Percentiles rank a stretch among this genome's conserved stretches.
These are phyloP conservation scores for Rhododendron mucronatum DNA, from an alignment of 148 eudicot genomes.

Conservation along the genomic window DNA sequence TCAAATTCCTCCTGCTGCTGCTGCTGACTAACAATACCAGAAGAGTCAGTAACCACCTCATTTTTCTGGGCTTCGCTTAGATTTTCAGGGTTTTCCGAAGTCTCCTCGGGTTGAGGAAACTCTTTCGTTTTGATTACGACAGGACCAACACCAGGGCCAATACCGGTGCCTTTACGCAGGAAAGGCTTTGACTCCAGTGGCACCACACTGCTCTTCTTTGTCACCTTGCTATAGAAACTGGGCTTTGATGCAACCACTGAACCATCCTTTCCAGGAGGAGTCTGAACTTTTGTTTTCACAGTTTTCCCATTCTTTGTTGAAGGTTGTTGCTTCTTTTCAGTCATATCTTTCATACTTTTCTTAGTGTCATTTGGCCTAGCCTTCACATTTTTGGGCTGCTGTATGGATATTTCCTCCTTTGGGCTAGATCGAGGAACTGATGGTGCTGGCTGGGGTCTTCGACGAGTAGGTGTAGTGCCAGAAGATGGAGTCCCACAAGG, in stretches of 20 bases:
- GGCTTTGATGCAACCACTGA: conserved; percentile 47
- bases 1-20: conserved; percentile 21
- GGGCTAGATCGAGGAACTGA: conserved; percentile 46
- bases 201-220: conserved; percentile 92
- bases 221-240: conserved; percentile 56
- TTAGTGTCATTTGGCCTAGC: conserved; percentile 38
- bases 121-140: conserved; percentile 33
- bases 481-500: conserved; percentile 42
- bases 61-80: conserved; percentile 26
- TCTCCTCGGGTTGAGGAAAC: conserved; percentile 37
- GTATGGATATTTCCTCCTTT: conserved; percentile 48
- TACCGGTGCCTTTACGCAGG: conserved; percentile 58
- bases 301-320: conserved; percentile 34
- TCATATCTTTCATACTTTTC: conserved; percentile 34
- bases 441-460: conserved; percentile 51
- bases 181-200: conserved; percentile 86
- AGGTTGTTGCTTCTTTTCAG: conserved; percentile 44
- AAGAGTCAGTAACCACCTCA: conserved; percentile 21
- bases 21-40: conserved; percentile 25
- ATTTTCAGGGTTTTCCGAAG: conserved; percentile 30
- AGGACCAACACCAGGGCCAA: conserved; percentile 33
- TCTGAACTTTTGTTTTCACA: conserved; percentile 39
- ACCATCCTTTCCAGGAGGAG: conserved; percentile 40
- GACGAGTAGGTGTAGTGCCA: conserved; percentile 45
- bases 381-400: conserved; percentile 44